Evolutionary conservation across 2,329 filamentous ascomycete species (phyloP), one percentile per base, ranked within the genome.

Genomic region (Aspergillus bombycis): DNA sequence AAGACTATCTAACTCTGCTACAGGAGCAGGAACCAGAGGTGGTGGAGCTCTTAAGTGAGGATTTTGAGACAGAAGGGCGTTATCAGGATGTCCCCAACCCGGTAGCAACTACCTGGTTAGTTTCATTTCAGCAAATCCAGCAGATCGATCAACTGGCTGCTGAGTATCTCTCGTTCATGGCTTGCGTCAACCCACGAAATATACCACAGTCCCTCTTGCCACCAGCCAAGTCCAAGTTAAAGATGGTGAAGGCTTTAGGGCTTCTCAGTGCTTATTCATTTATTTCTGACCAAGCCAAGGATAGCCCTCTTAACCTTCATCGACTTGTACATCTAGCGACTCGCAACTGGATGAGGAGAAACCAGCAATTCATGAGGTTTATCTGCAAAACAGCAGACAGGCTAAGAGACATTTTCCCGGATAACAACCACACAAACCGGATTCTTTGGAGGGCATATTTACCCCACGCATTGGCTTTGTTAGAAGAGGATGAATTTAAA

Each of bases 151-250:
- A 59, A 11, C 58, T 77, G 23, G 79, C 78, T 6, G 70, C 68
- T 4, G 70, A 77, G 16, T 75, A 75, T 57, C 68, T 80, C 16
- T 76, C 68, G 12, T 75, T 77, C 14, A 60, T 53, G 57, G 57
- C 73, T 7, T 74, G 75, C 28, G 63, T 78, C 1, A 62, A 72
- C 26, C 65, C 64, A 3, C 67, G 66, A 12, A 66, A 73, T 46
- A 77, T 80, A 62, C 74, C 74, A 8, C 61, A 63, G 41, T 76
- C 74, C 0, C 65, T 81, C 52, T 68, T 80, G 54, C 73, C 71
- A 9, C 45, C 52, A 8, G 21, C 23, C 55, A 9, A 30, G 50
- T 50, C 72, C 72, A 1, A 61, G 32, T 63, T 70, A 26, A 63
- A 62, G 23, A 34, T 55, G 12, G 68, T 45, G 8, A 45, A 78